Evolutionary conservation across 768 basidiomycete species (phyloP), one percentile per base, ranked within the genome.

Genomic region (Russula earlei): DNA sequence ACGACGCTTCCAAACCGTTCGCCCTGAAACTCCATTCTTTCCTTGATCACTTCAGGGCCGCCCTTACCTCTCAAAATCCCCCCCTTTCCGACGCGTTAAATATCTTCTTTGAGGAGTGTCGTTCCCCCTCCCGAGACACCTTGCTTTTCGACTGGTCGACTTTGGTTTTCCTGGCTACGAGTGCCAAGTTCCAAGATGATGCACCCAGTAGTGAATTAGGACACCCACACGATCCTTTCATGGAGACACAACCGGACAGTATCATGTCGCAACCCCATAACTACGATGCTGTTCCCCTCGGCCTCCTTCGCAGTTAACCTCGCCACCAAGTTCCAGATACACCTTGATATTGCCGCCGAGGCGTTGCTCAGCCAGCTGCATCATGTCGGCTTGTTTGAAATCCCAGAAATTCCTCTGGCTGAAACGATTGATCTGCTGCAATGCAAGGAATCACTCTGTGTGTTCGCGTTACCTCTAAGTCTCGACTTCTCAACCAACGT

Each of bases 401-500:
- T 77, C 19, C 46, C 72, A 17, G 80, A 82, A 55, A 55, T 55
- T n/a, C 61, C 62, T 60, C 15, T 58, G 55, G 10, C 45, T 12
- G 70, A 77, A 34, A 73, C 78, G 61, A 69, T 74, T 38, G 67
- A 67, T n/a, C 42, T 57, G 2, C 34, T 61, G 2, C 64, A 66
- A 29, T 67, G 71, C 38, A 69, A 71, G 24, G 63, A 71, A 20
- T 60, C 72, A 31, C 66, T 71, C 49, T 85, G 82, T 62, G 70
- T 69, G 9, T 90, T 90, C 62, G 83, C 82, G 1, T 67, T 91
- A 19, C 87, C 89, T 1, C 67, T 85, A 10, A 79, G 83, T 0
- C 75, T 90, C 40, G 89, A 91, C 60, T 69, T 83, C 12, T 85
- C 87, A 1, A 74, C 75, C 17, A 81, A 83, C 44, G 86, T 91